Evolutionary conservation across 2,329 filamentous ascomycete genomes (phyloP).

Genomic region (Fusarium sp.): DNA sequence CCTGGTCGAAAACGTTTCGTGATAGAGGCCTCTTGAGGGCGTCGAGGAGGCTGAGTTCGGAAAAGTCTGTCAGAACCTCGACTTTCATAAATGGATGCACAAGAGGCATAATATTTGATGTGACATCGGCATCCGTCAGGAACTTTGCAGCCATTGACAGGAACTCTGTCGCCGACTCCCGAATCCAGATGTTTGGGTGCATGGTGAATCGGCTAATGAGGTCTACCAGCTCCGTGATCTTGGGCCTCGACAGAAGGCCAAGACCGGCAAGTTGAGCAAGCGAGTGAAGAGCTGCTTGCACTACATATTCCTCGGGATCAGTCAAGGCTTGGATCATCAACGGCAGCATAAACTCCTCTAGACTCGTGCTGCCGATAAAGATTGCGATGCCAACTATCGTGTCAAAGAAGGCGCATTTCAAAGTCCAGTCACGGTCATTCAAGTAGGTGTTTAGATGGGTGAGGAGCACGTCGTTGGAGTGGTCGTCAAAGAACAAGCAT

Average conservation of each 20-base stretch:
- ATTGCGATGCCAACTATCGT: constrained; percentile 92
- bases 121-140: constrained; percentile 81
- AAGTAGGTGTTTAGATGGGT: constrained; percentile 97
- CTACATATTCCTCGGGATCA: constrained; percentile 92
- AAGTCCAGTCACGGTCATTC: constrained; percentile 95
- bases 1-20: constrained; percentile 84
- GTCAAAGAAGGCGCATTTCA: constrained; percentile 97
- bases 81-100: constrained; percentile 86
- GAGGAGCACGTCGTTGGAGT: constrained; percentile 94
- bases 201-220: constrained; percentile 87
- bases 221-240: constrained; percentile 88
- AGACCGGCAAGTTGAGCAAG: constrained; percentile 89
- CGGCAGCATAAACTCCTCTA: constrained; percentile 96
- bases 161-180: constrained; percentile 89
- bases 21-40: constrained; percentile 85
- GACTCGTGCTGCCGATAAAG: constrained; percentile 86
- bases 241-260: constrained; percentile 85
- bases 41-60: constrained; percentile 81
- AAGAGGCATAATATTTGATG: constrained; percentile 85
- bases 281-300: constrained; percentile 89
- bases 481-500: constrained; percentile 94
- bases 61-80: constrained; percentile 72
- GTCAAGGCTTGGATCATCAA: constrained; percentile 95
- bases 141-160: constrained; percentile 81
- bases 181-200: constrained; percentile 95